Percentiles rank a stretch among this genome's conserved stretches.
Evolutionary conservation across 2,329 filamentous ascomycete genomes (phyloP).

Genomic region (Biscogniauxia sp.): DNA sequence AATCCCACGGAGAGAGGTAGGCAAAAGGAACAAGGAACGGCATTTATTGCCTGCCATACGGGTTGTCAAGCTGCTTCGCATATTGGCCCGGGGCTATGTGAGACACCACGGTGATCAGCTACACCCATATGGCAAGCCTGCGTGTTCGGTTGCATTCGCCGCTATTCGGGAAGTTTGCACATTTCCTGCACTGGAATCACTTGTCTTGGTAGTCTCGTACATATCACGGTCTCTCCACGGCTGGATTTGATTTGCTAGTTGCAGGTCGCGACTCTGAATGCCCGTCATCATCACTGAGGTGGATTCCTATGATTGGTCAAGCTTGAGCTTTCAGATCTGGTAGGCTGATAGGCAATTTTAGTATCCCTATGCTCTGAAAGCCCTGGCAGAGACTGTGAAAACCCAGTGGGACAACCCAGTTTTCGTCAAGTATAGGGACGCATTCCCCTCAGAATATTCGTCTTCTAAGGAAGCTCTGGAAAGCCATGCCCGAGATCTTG

Average conservation of each 20-base stretch:
- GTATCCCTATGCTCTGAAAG: constrained; percentile 75
- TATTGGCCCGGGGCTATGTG: constrained; percentile 18
- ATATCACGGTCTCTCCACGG: constrained; percentile 1
- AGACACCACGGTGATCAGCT: constrained; percentile 21
- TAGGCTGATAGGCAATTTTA: constrained; percentile 35
- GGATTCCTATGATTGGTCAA: constrained; percentile 3
- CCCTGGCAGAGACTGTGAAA: constrained; percentile 61
- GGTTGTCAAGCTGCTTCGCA: constrained; percentile 7
- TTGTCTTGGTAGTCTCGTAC: constrained; percentile 8
- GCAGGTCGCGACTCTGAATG: background rate
- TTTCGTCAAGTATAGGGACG: constrained; percentile 67
- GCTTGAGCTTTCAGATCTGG: constrained; percentile 3
- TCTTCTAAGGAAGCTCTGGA: constrained; percentile 58
- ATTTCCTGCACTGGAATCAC: constrained; percentile 7
- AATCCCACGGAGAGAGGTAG: constrained; percentile 15
- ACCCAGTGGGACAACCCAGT: constrained; percentile 63
- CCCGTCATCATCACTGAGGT: constrained; percentile 6
- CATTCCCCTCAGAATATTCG: constrained; percentile 66
- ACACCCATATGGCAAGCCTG: constrained; percentile 12
- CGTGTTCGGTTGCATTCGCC: constrained; percentile 15
- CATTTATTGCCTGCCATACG: constrained; percentile 10
- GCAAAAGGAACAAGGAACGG: constrained; percentile 1
- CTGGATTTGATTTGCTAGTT: constrained; percentile 9
- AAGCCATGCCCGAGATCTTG: constrained; percentile 68
- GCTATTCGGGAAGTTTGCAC: constrained; percentile 10